A percentile compares a stretch with the other conserved stretches of the same genome.
These are phyloP conservation scores for Yamadazyma paraphyllophila DNA, from an alignment of 805 yeast species.

Conservation along the genomic window DNA sequence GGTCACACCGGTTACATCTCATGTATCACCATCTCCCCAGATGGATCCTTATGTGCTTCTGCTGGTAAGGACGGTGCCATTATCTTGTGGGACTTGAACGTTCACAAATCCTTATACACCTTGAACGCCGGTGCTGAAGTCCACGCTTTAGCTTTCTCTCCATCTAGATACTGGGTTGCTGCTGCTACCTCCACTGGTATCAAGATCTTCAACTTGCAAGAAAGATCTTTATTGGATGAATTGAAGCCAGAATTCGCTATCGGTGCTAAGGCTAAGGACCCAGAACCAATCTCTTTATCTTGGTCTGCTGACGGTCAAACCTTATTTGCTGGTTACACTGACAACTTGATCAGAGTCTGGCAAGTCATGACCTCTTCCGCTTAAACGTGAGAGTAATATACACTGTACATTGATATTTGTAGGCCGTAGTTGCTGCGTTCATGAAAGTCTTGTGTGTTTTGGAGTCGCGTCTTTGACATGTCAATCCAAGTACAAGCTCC, in stretches of 20 bases:
- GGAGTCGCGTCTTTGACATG: neutral
- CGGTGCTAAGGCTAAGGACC: constrained; percentile 88
- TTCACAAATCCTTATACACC: constrained; percentile 85
- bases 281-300: constrained; percentile 96
- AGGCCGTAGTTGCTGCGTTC: no score
- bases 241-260: constrained; percentile 96
- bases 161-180: constrained; percentile 99
- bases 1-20: constrained; percentile 99
- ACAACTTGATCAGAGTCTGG: constrained; percentile 99
- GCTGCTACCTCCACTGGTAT: constrained; percentile 98
- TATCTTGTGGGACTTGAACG: constrained; percentile 96
- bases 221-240: constrained; percentile 91
- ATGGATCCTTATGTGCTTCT: constrained; percentile 98
- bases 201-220: constrained; percentile 97
- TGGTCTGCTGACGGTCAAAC: constrained; percentile 99
- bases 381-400: constrained; percentile 19
- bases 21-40: constrained; percentile 97
- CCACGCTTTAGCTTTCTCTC: constrained; percentile 98
- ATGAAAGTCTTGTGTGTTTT: no score
- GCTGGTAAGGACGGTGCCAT: constrained; percentile 99
- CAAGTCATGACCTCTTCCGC: constrained; percentile 92
- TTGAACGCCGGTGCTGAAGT: constrained; percentile 95
- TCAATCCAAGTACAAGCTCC: no score
- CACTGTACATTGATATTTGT: constrained; percentile 2
- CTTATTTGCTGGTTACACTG: constrained; percentile 99